These are phyloP conservation scores for Talaromyces trachyspermus DNA, from an alignment of 495 filamentous ascomycete genomes.

Conservation along the genomic window DNA sequence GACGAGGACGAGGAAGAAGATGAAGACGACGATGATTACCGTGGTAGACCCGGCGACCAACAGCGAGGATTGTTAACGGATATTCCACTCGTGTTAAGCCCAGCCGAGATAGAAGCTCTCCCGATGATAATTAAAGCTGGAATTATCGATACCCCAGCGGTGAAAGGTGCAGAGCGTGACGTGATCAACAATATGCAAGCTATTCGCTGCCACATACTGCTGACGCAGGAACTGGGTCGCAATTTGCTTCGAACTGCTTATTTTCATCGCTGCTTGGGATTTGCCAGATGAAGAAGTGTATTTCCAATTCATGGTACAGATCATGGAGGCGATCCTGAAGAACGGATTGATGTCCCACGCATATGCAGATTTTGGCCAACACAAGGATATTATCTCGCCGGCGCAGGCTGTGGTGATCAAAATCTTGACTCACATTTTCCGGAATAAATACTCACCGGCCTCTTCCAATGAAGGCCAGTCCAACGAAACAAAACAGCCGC, in stretches of 20 bases:
- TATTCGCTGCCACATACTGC: slow-evolving; percentile 76
- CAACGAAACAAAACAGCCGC: slow-evolving; percentile 27
- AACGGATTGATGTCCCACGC: slow-evolving; percentile 84
- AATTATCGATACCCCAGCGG: slow-evolving; percentile 53
- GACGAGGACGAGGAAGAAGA: slow-evolving; percentile 49
- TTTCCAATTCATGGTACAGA: slow-evolving; percentile 91
- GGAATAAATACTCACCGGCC: slow-evolving; percentile 54
- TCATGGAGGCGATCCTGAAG: slow-evolving; percentile 83
- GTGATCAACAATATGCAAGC: slow-evolving; percentile 74
- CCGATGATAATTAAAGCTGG: slow-evolving; percentile 92
- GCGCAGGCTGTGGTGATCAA: slow-evolving; percentile 88
- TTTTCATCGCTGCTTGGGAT: slow-evolving; percentile 96
- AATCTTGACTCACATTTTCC: slow-evolving; percentile 81
- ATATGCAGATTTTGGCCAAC: slow-evolving; percentile 81
- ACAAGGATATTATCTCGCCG: slow-evolving; percentile 92
- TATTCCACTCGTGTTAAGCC: slow-evolving; percentile 87
- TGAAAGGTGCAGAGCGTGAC: slow-evolving; percentile 44
- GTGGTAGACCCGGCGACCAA: slow-evolving; percentile 71
- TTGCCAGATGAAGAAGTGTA: slow-evolving; percentile 84
- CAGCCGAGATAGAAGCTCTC: slow-evolving; percentile 86
- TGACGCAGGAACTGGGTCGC: slow-evolving; percentile 77
- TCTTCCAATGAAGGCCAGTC: slow-evolving; percentile 37
- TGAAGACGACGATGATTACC: slow-evolving; percentile 71
- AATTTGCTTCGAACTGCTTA: slow-evolving; percentile 84
- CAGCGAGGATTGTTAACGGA: slow-evolving; percentile 84